phyloP scores from a whole-genome alignment of 169 alveolate genomes.

The Plasmodium fragile region DNA sequence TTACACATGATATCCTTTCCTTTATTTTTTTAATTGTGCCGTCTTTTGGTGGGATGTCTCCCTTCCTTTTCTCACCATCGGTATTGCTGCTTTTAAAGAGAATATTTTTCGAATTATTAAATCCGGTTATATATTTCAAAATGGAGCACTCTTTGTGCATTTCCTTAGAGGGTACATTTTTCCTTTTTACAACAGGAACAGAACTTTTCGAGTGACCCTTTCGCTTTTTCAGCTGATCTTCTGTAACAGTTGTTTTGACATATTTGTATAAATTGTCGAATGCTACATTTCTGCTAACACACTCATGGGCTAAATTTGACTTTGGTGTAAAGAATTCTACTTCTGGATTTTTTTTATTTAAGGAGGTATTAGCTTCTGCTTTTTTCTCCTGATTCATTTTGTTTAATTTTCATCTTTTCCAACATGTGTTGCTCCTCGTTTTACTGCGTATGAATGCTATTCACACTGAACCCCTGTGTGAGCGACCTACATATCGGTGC shows the following conservation, averaged over 20 bases:
- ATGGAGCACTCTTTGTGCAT: not conserved
- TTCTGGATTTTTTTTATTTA: slow-evolving; percentile 24
- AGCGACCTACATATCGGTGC: not conserved
- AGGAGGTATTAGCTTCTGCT: not conserved
- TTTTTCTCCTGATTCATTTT: slow-evolving; percentile 20
- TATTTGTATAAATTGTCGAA: slow-evolving; percentile 33
- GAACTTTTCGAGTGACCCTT: not conserved
- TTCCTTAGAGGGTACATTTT: not conserved
- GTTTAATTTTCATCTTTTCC: not conserved
- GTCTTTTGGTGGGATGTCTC: not conserved
- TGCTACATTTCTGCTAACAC: slow-evolving; percentile 31
- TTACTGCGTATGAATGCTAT: not conserved
- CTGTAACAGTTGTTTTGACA: slow-evolving; percentile 22
- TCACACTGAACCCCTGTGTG: not conserved
- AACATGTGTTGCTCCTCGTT: not conserved
- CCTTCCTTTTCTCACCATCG: not conserved
- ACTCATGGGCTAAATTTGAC: slow-evolving; percentile 45
- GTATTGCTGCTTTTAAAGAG: not conserved
- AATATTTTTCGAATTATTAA: not conserved
- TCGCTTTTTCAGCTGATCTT: not conserved
- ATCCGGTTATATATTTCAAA: not conserved
- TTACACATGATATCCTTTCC: not conserved
- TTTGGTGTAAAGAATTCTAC: slow-evolving; percentile 59
- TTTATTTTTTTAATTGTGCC: not conserved
- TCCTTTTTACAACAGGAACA: not conserved